Evolutionary conservation across 768 basidiomycete genomes (phyloP).

Genomic region (Phylloporus arenicola): DNA sequence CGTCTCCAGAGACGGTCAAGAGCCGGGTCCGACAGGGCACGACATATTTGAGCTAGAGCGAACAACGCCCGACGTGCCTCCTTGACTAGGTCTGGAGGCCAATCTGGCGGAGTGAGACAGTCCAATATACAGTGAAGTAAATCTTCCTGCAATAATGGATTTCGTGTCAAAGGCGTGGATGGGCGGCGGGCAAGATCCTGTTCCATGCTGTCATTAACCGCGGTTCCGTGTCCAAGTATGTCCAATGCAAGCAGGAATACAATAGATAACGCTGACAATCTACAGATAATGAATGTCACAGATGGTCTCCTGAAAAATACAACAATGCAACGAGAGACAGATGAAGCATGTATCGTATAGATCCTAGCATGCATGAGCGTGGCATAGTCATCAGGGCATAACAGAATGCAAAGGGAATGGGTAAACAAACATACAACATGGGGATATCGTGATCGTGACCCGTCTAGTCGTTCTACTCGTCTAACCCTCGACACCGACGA

Average conservation of each 20-base stretch:
- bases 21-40: background rate
- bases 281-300: background rate
- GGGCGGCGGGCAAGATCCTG: too few relatives aligned
- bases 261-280: background rate
- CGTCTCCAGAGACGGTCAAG: conserved; percentile 1
- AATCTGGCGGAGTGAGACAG: background rate
- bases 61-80: background rate
- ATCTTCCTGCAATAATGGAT: too few relatives aligned
- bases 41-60: background rate
- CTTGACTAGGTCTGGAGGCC: background rate
- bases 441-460: background rate
- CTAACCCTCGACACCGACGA: background rate
- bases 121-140: background rate
- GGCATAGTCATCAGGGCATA: background rate
- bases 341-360: background rate
- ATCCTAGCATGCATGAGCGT: background rate
- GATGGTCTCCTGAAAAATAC: background rate
- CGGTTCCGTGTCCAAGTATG: too few relatives aligned
- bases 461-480: background rate
- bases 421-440: background rate
- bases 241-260: background rate
- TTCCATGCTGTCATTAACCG: too few relatives aligned
- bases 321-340: background rate
- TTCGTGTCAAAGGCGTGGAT: background rate
- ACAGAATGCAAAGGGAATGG: background rate